Conservation (phyloP, 352 stramenopile genomes). For the Phytophthora lateralis region DNA sequence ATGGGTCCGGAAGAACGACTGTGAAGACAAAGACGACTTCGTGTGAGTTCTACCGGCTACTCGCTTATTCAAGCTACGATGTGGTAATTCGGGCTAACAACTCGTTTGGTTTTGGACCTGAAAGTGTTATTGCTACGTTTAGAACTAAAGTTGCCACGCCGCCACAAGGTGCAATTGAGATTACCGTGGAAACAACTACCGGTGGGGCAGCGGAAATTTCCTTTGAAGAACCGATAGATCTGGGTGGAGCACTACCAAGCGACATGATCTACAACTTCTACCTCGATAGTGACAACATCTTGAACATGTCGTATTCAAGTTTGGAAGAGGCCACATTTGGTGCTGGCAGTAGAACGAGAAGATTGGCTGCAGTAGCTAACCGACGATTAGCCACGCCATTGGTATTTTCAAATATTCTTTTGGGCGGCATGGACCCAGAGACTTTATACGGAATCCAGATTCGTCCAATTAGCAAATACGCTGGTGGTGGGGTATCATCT, state of each 20-base stretch:
- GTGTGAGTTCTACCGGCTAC: constrained; percentile 54
- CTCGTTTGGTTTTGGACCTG: constrained; percentile 33
- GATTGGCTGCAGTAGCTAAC: constrained; percentile 15
- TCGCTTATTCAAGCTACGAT: constrained; percentile 41
- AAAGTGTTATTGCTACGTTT: constrained; percentile 41
- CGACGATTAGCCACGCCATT: constrained; percentile 10
- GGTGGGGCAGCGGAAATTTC: constrained; percentile 53
- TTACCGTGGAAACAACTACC: constrained; percentile 35
- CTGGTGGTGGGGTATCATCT: constrained; percentile 32
- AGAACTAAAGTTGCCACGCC: constrained; percentile 37
- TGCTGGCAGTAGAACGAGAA: constrained; percentile 6
- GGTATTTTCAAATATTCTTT: constrained; percentile 25
- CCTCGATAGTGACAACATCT: constrained; percentile 38
- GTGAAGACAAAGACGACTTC: constrained; percentile 11
- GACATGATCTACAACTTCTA: constrained; percentile 59
- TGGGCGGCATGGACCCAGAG: constrained; percentile 54
- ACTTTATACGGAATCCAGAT: constrained; percentile 63
- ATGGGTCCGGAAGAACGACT: constrained; percentile 34
- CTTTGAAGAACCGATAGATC: constrained; percentile 61
- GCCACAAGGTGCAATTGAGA: constrained; percentile 37
- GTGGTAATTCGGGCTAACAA: constrained; percentile 55
- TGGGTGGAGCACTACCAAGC: constrained; percentile 42
- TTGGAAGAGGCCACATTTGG: constrained; percentile 7
- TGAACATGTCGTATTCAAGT: constrained; percentile 50
- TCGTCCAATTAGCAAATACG: constrained; percentile 38